A percentile compares a stretch with the other conserved stretches of the same genome.
Conservation (phyloP, 768 basidiomycete genomes). For the Pleurotus tuber-regium region DNA sequence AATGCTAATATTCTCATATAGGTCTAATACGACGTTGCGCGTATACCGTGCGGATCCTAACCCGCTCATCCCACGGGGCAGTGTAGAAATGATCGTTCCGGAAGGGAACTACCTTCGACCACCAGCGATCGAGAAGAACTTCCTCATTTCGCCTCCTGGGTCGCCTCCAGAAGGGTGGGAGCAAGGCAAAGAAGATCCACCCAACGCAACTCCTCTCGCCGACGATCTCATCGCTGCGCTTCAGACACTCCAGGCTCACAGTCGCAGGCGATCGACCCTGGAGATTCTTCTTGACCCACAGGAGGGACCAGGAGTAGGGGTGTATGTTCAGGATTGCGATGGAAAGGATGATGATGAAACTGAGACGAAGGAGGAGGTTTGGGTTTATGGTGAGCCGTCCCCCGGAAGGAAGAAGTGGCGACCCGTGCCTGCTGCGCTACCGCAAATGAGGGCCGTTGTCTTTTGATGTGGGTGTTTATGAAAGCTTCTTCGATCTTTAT, state of each 20-base stretch:
- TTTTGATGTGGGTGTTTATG: conserved; percentile 18
- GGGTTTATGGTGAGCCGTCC: conserved; percentile 60
- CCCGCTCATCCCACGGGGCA: conserved; percentile 43
- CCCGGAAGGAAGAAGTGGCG: conserved; percentile 52
- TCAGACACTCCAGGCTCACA: conserved; percentile 57
- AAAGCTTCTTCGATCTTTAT: no score
- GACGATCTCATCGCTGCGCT: conserved; percentile 85
- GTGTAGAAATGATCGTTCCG: conserved; percentile 25
- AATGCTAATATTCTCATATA: conserved; percentile 28
- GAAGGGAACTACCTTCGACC: conserved; percentile 65
- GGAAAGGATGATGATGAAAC: conserved; percentile 30
- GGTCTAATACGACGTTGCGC: conserved; percentile 50
- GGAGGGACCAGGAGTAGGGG: conserved; percentile 70
- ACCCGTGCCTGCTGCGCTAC: conserved; percentile 53
- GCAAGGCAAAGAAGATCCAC: conserved; percentile 84
- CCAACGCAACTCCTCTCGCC: conserved; percentile 79
- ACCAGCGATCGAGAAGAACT: conserved; percentile 85
- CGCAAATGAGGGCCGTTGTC: conserved; percentile 39
- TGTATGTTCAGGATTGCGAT: conserved; percentile 77
- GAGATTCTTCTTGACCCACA: conserved; percentile 68
- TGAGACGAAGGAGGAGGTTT: conserved; percentile 45
- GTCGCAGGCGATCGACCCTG: conserved; percentile 34
- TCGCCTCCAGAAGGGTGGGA: conserved; percentile 99
- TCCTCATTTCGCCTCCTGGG: conserved; percentile 96
- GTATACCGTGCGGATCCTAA: conserved; percentile 76